These are phyloP conservation scores for Aspergillus avenaceus DNA, from an alignment of 495 filamentous ascomycete genomes.

Conservation along the genomic window DNA sequence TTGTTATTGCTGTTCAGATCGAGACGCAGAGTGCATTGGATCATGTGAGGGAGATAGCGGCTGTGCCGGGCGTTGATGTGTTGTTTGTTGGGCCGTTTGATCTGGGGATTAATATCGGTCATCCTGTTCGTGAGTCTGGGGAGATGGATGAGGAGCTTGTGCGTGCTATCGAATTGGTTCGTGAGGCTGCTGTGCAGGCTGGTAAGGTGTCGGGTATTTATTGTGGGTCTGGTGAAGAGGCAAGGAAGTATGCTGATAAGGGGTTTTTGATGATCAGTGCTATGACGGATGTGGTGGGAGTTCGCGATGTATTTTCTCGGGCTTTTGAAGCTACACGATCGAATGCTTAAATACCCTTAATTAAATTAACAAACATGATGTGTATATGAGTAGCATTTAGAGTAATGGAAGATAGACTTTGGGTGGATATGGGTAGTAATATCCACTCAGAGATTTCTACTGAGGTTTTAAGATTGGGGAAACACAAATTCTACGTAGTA, in stretches of 20 bases:
- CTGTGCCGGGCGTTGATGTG: constrained; percentile 65
- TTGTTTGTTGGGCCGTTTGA: constrained; percentile 69
- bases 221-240: constrained; percentile 59
- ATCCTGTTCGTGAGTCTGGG: constrained; percentile 53
- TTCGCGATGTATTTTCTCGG: not conserved
- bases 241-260: constrained; percentile 56
- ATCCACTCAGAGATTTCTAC: no score
- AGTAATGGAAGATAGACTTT: no score
- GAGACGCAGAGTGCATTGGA: constrained; percentile 73
- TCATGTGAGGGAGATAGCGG: constrained; percentile 62
- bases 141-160: constrained; percentile 61
- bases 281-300: not conserved
- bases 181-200: constrained; percentile 53
- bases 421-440: no score
- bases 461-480: no score
- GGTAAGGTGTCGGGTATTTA: constrained; percentile 73
- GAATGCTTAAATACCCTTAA: no score
- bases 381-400: no score
- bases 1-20: constrained; percentile 77
- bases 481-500: no score
- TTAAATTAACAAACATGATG: no score
- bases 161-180: constrained; percentile 59
- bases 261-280: constrained; percentile 69
- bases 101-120: constrained; percentile 65
- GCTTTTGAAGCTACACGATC: not conserved